These are phyloP conservation scores for Coemansia erecta DNA, from an alignment of 192 early-diverging fungal genomes.

Conservation along the genomic window DNA sequence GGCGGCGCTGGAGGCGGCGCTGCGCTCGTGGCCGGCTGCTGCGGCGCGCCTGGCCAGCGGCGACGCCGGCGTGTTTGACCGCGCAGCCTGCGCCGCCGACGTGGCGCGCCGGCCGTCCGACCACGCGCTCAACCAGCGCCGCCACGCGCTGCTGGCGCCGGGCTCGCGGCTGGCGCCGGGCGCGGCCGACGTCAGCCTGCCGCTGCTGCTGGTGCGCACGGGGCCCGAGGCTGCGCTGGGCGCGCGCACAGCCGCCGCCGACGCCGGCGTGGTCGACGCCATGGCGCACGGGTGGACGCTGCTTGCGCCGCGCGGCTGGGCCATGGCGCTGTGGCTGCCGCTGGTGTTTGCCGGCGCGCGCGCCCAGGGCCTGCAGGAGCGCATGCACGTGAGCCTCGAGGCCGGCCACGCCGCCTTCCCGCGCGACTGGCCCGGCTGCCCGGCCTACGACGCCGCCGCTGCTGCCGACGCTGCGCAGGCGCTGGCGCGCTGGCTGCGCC, in stretches of 20 bases:
- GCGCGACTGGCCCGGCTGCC: constrained; percentile 77
- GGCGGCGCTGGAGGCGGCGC: constrained; percentile 36
- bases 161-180: constrained; percentile 62
- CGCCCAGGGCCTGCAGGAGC: constrained; percentile 74
- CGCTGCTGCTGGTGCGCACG: constrained; percentile 80
- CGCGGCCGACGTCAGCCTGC: constrained; percentile 64
- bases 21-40: constrained; percentile 59
- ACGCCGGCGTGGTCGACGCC: constrained; percentile 38
- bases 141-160: constrained; percentile 62
- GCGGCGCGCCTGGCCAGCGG: constrained; percentile 34
- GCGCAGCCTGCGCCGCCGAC: constrained; percentile 38
- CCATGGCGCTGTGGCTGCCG: constrained; percentile 82
- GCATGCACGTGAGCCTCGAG: constrained; percentile 72
- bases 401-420: constrained; percentile 74
- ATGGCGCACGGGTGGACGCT: constrained; percentile 76
- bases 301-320: constrained; percentile 79
- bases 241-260: constrained; percentile 33
- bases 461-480: constrained; percentile 37
- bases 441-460: constrained; percentile 59
- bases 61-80: constrained; percentile 60
- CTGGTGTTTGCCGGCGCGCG: constrained; percentile 86
- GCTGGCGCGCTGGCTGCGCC: constrained; percentile 58
- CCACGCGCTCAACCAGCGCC: constrained; percentile 57
- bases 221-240: constrained; percentile 51
- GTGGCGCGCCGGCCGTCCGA: constrained; percentile 54